Evolutionary conservation across 1,139 yeast genomes (phyloP).

Genomic region (Lodderomyces oxycetoniae): DNA sequence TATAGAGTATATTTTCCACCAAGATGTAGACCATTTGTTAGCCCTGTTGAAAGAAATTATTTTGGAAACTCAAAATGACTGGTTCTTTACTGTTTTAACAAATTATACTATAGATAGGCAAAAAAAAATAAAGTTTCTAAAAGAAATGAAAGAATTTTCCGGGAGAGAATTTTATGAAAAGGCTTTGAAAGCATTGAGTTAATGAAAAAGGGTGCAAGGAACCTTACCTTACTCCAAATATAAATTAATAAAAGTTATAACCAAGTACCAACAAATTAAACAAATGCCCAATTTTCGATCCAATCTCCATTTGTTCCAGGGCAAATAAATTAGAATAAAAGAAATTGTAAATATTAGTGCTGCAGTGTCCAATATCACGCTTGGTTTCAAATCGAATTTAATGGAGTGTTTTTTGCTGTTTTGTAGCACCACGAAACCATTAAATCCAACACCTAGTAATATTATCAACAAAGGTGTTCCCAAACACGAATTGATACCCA

Average conservation of each 20-base stretch:
- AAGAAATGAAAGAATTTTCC: constrained; percentile 10
- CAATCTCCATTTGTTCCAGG: constrained; percentile 32
- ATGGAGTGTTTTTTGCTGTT: constrained; percentile 13
- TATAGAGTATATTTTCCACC: constrained; percentile 29
- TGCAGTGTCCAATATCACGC: constrained; percentile 24
- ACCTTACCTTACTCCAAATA: constrained; percentile 12
- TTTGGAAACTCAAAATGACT: constrained; percentile 21
- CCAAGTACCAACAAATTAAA: constrained; percentile 21
- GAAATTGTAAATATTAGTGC: constrained; percentile 24
- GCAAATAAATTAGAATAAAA: constrained; percentile 26
- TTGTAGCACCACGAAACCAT: constrained; percentile 23
- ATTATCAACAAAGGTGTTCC: constrained; percentile 40
- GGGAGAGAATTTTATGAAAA: constrained; percentile 4
- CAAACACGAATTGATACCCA: constrained; percentile 40
- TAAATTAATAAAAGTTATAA: constrained; percentile 18
- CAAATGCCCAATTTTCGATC: constrained; percentile 28
- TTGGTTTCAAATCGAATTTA: constrained; percentile 21
- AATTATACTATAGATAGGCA: constrained; percentile 16
- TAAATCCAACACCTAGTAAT: constrained; percentile 38
- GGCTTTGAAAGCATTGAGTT: background rate
- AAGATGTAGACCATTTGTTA: constrained; percentile 23
- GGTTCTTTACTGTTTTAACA: constrained; percentile 20
- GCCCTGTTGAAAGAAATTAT: constrained; percentile 23
- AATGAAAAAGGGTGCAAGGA: background rate
- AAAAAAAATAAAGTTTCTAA: constrained; percentile 12